Base-by-base conservation (phyloP, 176 grass and related monocot genomes). In the Bromus sterilis region DNA sequence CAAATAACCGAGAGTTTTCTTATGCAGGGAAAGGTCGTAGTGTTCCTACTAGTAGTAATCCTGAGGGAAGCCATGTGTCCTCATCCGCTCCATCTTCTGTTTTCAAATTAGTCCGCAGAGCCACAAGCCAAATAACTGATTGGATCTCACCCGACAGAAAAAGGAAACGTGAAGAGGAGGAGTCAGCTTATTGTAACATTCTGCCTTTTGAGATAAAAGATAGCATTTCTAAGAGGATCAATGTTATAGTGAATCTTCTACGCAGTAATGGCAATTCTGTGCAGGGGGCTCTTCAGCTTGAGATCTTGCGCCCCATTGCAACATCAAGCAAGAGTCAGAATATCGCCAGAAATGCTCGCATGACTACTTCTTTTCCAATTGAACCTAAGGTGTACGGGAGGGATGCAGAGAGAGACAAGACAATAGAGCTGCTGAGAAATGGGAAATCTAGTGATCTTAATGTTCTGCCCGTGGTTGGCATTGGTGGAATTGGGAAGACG, bases 401-500 rank as follows among this genome's bases (percentile, higher is more conserved):
- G 44, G 35, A 76, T 34, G 63, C 62, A 62, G 48, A 89, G 46
- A 73, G 64, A 60, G 83, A 85, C 36, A 40, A 20, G 29, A 85
- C 77, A 85, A 48, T 89, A 75, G 32, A 31, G 3, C 6, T 80
- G 35, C 48, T 89, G 53, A 80, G 64, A 41, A 40, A n/a, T 21
- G n/a, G 39, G 11, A 44, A n/a, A 33, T 66, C 44, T 36, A 49
- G 35, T 51, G 59, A 62, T 69, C 67, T 88, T 2, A 7, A 57
- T 40, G 74, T 84, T 67, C 3, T 88, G 3, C 53, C 81, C 3
- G 7, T 88, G 48, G 42, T 88, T 43, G 86, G 86, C 30, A 74
- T 42, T 88, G 86, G 86, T 11, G 86, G 86, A 42, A 71, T 88
- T 64, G 86, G 86, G 56, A 88, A 88, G 62, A 88, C 86, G 7